Evolutionary conservation across 2,329 filamentous ascomycete genomes (phyloP), one percentile per base, ranked within the genome.

Genomic region (Apiospora malaysiana): DNA sequence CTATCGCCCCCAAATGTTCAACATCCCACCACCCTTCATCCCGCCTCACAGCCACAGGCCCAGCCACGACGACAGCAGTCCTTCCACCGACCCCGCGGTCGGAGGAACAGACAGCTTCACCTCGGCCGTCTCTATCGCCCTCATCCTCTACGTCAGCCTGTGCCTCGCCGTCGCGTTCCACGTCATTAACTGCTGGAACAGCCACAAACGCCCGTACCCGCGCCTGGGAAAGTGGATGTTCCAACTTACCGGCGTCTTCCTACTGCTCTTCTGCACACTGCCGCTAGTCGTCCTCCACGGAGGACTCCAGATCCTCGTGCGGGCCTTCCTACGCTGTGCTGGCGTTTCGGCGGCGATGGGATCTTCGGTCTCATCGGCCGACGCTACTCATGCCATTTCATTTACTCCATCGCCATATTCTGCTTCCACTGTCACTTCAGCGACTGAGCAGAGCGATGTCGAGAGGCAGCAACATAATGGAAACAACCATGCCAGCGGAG

Each of bases 201-300:
- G 18, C 14, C 7, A 14, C 27, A 63, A 6, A 18, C 9, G 10
- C 9, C 56, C 56, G 9, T 14, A 10, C 21, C 56, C 56, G 1
- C 4, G 8, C 32, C 0, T 9, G 2, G 1, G 51, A 18, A 14
- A 1, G 9, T 6, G 37, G 18, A 1, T 6, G 8, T 4, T n/a
- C 18, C 56, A 63, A 4, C n/a, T 2, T 18, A 0, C 9, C 56
- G 56, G 3, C 6, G n/a, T 40, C 32, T 40, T n/a, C 18, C 3
- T 21, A 27, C 21, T 63, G 21, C n/a, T 37, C 18, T 5, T 12
- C 8, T 10, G n/a, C 32, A 14, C 56, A 8, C 2, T n/a, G 8
- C 56, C 56, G 8, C 7, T 40, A 18, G 1, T 63, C 56, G 3
- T 4, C 32, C 32, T 40, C 1, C 18, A 12, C 8, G 32, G 1